Conservation (phyloP, 306 rosid genomes). For the Lathyrus sativus region DNA sequence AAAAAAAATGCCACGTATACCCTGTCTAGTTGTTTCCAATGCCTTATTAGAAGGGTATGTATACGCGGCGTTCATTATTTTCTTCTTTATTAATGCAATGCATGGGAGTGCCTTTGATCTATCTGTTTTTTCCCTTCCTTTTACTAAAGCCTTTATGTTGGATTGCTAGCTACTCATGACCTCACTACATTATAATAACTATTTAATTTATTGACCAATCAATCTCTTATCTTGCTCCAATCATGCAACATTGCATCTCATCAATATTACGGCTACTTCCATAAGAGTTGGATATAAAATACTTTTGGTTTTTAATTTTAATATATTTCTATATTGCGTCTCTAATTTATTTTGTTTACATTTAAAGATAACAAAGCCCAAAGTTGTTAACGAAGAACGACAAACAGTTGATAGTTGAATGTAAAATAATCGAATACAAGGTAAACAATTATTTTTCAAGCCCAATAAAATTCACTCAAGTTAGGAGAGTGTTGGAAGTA, state of each 20-base stretch:
- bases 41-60: conserved; percentile 22
- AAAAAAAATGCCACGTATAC: conserved; percentile 55
- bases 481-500: too few species aligned
- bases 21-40: background rate
- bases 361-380: too few species aligned
- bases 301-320: too few species aligned
- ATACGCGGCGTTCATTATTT: conserved; percentile 43
- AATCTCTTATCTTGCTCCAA: background rate
- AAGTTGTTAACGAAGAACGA: too few species aligned
- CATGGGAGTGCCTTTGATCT: conserved; percentile 23
- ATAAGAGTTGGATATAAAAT: too few species aligned
- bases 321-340: too few species aligned
- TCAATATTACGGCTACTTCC: background rate
- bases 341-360: too few species aligned
- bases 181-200: background rate
- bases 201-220: conserved; percentile 2
- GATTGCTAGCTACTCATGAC: background rate
- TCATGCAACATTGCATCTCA: background rate
- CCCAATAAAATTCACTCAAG: too few species aligned
- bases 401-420: too few species aligned
- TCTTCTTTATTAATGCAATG: conserved; percentile 30
- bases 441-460: too few species aligned
- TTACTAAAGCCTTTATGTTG: background rate
- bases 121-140: conserved; percentile 8
- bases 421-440: too few species aligned